A percentile compares a stretch with the other conserved stretches of the same genome.
Evolutionary conservation across 306 rosid species (phyloP).

Genomic region (Quillaja saponaria): DNA sequence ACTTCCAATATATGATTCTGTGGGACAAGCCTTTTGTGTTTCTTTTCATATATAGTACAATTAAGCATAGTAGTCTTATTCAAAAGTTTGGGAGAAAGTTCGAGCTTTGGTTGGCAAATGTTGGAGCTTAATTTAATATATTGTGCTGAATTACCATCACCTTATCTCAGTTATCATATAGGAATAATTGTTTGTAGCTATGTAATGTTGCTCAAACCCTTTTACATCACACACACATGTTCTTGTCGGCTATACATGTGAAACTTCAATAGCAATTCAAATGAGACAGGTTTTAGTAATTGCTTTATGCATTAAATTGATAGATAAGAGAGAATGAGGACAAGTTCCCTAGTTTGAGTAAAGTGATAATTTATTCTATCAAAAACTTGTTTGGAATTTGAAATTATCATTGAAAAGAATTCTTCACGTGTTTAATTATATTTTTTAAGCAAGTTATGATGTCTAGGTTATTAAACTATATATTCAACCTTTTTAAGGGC

Average conservation of each 20-base stretch:
- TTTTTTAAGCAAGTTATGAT: constrained; percentile 9
- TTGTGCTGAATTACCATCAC: constrained; percentile 47
- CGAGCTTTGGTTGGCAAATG: constrained; percentile 48
- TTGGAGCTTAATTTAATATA: too few relatives aligned
- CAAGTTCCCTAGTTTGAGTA: constrained; percentile 13
- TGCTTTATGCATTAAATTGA: constrained; percentile 11
- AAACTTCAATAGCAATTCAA: constrained; percentile 34
- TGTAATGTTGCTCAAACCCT: constrained; percentile 1
- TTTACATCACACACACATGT: too few relatives aligned
- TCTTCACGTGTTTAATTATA: constrained; percentile 20
- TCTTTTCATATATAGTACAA: constrained; percentile 36
- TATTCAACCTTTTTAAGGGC: neutral
- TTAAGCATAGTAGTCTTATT: constrained; percentile 18
- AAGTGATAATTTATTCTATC: neutral
- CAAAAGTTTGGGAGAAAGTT: constrained; percentile 14
- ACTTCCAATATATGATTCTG: constrained; percentile 49
- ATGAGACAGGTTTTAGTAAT: constrained; percentile 17
- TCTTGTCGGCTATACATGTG: constrained; percentile 45
- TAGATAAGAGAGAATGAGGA: constrained; percentile 13
- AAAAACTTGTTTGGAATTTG: too few relatives aligned
- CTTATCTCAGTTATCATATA: neutral
- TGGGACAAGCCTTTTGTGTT: constrained; percentile 47
- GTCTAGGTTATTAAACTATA: constrained; percentile 33
- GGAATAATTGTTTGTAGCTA: neutral
- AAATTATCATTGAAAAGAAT: constrained; percentile 14